A percentile compares a stretch with the other conserved stretches of the same genome.
phyloP scores from a whole-genome alignment of 2,329 filamentous ascomycete genomes.

The Epichloe sylvatica region DNA sequence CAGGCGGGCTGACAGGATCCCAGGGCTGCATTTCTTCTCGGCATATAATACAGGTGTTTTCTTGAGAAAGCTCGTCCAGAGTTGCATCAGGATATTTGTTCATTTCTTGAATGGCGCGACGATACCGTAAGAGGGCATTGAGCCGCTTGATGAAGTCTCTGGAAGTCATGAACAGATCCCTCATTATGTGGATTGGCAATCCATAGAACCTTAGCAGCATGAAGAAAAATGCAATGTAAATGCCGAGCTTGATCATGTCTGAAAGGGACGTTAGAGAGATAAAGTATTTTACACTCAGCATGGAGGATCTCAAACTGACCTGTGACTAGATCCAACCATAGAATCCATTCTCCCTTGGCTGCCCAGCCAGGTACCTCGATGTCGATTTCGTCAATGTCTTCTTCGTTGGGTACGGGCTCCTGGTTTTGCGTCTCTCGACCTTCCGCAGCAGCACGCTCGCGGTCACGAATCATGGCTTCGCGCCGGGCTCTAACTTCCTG shows the following conservation, averaged over 20 bases:
- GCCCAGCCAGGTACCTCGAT: constrained; percentile 95
- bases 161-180: constrained; percentile 87
- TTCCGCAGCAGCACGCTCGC: constrained; percentile 34
- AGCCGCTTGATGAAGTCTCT: constrained; percentile 83
- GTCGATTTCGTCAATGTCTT: constrained; percentile 82
- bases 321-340: constrained; percentile 73
- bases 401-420: constrained; percentile 45
- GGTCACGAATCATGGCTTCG: constrained; percentile 35
- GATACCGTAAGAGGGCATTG: constrained; percentile 77
- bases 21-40: constrained; percentile 88
- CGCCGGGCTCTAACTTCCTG: constrained; percentile 50
- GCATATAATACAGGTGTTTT: constrained; percentile 96
- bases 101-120: constrained; percentile 87
- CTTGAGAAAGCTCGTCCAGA: constrained; percentile 65
- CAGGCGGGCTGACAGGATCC: constrained; percentile 42
- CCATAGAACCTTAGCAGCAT: constrained; percentile 92
- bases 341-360: constrained; percentile 81
- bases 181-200: constrained; percentile 88
- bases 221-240: constrained; percentile 85
- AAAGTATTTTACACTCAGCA: not conserved
- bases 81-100: constrained; percentile 88
- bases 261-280: not conserved
- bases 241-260: constrained; percentile 83
- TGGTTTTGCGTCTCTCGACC: constrained; percentile 43
- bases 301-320: constrained; percentile 34